Evolutionary conservation across 768 basidiomycete genomes (phyloP), one percentile per base, ranked within the genome.

Genomic region (Mrakia blollopis): DNA sequence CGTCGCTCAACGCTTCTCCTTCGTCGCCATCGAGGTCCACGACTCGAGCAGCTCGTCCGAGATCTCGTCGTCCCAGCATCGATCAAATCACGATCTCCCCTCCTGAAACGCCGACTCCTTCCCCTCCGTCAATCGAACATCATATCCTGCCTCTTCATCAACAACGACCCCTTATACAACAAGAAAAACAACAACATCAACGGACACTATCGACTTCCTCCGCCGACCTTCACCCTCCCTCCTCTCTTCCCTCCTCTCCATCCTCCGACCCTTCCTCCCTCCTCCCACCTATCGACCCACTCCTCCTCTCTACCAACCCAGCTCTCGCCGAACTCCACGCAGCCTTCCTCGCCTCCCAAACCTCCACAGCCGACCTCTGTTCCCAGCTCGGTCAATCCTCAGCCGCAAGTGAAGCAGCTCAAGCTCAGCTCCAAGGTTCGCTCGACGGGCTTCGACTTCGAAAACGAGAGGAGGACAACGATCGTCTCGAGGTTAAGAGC

Each of bases 391-490:
- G 70, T 30, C 69, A 71, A 32, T 32, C 62, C 13, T 72, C 70
- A 14, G 28, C 72, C 10, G 63, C 76, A 39, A 67, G 70, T 25
- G 79, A 79, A 1, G 79, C 80, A 39, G 79, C 82, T 37, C 91
- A 88, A 80, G 85, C 87, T 47, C 84, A 86, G 37, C 86, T 97
- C n/a, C 90, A 92, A 81, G 82, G 83, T 28, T 90, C 94, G 80
- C 87, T 98, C 52, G 90, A 91, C 54, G 86, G 88, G 25, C 88
- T 90, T 70, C 89, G 94, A 37, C 88, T 87, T 67, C 86, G 87
- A 77, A 94, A 92, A 83, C 91, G 90, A 57, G 88, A 90, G 79
- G 96, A 98, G 82, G 96, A 99, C 80, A 86, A 86, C 4, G 87
- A 88, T 32, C 88, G 92, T 72, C 84, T 87, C 32, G 94, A 97